Conservation (phyloP, 2,329 filamentous ascomycete species). For the Ophiostoma triangulosporum region DNA sequence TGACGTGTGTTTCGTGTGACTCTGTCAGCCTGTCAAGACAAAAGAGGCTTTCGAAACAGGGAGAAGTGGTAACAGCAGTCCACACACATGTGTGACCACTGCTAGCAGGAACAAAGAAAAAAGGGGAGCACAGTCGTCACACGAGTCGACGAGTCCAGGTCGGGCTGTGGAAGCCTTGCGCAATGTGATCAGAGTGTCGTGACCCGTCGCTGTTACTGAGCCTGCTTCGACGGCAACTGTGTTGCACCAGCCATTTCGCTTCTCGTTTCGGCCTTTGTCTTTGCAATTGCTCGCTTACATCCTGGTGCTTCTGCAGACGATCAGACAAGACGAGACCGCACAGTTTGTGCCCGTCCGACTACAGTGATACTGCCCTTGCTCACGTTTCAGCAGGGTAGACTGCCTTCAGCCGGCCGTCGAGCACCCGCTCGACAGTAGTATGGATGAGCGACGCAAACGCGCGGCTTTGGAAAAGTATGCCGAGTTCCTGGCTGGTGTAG, state of each 20-base stretch:
- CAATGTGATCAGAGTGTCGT: neutral
- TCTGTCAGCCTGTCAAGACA: neutral
- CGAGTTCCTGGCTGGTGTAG: constrained; percentile 77
- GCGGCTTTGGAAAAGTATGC: constrained; percentile 40
- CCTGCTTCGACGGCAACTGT: neutral
- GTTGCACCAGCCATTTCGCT: neutral
- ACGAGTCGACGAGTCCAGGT: neutral
- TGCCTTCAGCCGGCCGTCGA: constrained; percentile 19
- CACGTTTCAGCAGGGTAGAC: neutral
- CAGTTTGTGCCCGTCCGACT: no score
- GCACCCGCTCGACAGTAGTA: constrained; percentile 19
- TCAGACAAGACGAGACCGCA: no score
- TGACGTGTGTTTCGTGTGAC: neutral
- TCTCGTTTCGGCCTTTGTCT: neutral
- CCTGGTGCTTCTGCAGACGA: neutral
- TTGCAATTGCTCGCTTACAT: neutral
- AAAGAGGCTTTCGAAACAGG: neutral
- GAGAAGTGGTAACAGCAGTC: neutral
- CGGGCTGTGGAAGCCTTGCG: neutral
- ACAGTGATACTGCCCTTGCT: no score
- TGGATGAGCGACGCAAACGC: constrained; percentile 21
- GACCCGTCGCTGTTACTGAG: neutral
- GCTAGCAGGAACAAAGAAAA: neutral
- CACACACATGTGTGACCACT: neutral
- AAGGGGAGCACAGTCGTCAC: neutral